These are phyloP conservation scores for Penicillium janthinellum DNA, from an alignment of 2,329 filamentous ascomycete species.

Conservation along the genomic window DNA sequence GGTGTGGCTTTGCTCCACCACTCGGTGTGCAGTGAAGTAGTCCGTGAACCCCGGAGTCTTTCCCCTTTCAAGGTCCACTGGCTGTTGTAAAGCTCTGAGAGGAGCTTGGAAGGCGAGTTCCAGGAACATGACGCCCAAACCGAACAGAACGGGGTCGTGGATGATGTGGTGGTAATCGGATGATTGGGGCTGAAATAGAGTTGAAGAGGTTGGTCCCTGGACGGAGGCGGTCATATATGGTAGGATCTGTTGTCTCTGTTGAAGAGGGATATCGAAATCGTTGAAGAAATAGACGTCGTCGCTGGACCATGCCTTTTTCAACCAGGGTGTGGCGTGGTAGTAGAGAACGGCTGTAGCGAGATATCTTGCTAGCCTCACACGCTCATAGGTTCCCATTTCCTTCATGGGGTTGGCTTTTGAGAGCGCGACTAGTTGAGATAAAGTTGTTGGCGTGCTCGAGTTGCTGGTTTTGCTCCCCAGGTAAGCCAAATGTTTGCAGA, in stretches of 20 bases:
- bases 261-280: not conserved
- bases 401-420: not conserved
- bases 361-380: conserved; percentile 6
- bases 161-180: conserved; percentile 5
- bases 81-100: not conserved
- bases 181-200: not conserved
- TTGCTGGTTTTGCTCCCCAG: not conserved
- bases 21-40: conserved; percentile 9
- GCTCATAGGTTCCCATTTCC: conserved; percentile 7
- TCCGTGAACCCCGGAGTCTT: conserved; percentile 2
- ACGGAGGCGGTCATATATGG: conserved; percentile 8
- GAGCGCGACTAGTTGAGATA: conserved; percentile 3
- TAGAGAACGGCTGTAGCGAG: conserved; percentile 15
- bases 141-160: conserved; percentile 13
- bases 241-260: not conserved
- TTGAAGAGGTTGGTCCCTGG: not conserved
- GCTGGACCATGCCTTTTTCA: conserved; percentile 7
- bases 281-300: conserved; percentile 9
- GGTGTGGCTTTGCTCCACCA: not conserved
- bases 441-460: not conserved
- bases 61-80: not conserved
- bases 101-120: conserved; percentile 15
- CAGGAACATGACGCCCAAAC: conserved; percentile 13
- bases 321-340: conserved; percentile 15
- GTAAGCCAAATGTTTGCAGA: conserved; percentile 12